A percentile compares a stretch with the other conserved stretches of the same genome.
These are phyloP conservation scores for Alternaria ventricosa DNA, from an alignment of 2,329 filamentous ascomycete species.

Conservation along the genomic window DNA sequence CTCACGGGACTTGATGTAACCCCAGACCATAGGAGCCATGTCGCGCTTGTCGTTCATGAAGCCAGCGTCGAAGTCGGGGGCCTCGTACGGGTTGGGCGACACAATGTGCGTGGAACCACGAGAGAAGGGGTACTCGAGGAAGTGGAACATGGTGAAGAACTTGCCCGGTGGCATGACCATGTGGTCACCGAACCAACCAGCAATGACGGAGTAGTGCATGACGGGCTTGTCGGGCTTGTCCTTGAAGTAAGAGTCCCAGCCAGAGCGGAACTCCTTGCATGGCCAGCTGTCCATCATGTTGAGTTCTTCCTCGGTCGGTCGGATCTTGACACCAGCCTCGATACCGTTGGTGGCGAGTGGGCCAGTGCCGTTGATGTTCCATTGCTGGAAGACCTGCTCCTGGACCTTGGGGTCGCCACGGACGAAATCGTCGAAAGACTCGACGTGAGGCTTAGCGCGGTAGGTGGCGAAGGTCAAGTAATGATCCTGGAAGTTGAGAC, in stretches of 20 bases:
- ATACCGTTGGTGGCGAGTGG: constrained; percentile 80
- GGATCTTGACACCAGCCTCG: constrained; percentile 79
- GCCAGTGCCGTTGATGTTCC: constrained; percentile 80
- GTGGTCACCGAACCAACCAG: constrained; percentile 58
- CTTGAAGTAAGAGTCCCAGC: constrained; percentile 84
- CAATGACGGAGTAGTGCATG: constrained; percentile 82
- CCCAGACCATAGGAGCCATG: constrained; percentile 82
- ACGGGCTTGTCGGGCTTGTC: constrained; percentile 85
- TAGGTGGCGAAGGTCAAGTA: constrained; percentile 74
- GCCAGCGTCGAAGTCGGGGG: constrained; percentile 78
- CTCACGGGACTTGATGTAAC: constrained; percentile 82
- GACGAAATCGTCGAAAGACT: constrained; percentile 82
- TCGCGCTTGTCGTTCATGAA: constrained; percentile 88
- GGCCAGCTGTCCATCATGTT: constrained; percentile 75
- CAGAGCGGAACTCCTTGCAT: constrained; percentile 73
- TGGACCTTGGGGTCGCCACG: constrained; percentile 76
- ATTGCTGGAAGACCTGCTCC: constrained; percentile 76
- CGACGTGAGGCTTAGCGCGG: constrained; percentile 75
- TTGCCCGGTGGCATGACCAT: constrained; percentile 74
- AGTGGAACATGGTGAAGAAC: constrained; percentile 73
- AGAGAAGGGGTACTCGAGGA: constrained; percentile 27
- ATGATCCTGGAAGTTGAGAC: constrained; percentile 79
- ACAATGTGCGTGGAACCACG: constrained; percentile 71
- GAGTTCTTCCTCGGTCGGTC: constrained; percentile 72
- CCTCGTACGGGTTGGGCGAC: constrained; percentile 74